A percentile compares a stretch with the other conserved stretches of the same genome.
Conservation (phyloP, 495 filamentous ascomycete species). For the Trichoderma reesei region DNA sequence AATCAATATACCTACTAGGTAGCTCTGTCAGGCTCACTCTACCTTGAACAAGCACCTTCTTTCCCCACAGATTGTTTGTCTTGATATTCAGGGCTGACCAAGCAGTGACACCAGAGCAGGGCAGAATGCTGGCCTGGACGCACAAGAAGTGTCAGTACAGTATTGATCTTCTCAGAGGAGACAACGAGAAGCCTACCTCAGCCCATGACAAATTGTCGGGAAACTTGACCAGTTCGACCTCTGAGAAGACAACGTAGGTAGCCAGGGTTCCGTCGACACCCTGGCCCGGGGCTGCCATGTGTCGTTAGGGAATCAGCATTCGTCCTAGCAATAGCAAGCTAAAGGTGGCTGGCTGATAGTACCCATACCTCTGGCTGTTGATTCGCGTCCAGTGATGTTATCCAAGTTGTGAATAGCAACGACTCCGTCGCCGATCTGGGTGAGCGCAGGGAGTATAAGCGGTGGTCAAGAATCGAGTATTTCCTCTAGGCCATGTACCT, state of each 20-base stretch:
- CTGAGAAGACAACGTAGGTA: conserved; percentile 27
- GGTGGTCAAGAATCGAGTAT: background rate
- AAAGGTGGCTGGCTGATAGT: background rate
- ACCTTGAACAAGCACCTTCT: conserved; percentile 35
- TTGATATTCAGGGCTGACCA: conserved; percentile 28
- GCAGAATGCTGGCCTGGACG: conserved; percentile 22
- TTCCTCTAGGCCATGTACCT: background rate
- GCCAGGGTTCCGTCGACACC: conserved; percentile 32
- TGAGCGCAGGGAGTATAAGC: background rate
- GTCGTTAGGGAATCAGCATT: conserved; percentile 12
- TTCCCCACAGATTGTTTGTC: conserved; percentile 19
- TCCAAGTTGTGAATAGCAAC: background rate
- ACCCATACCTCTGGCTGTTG: background rate
- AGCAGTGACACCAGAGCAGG: conserved; percentile 33
- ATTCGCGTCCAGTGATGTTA: background rate
- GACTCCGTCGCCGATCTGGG: background rate
- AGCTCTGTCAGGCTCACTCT: too few relatives aligned
- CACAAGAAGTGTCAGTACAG: background rate
- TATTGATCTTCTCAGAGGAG: background rate
- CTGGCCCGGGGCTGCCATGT: conserved; percentile 23
- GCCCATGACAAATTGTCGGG: conserved; percentile 25
- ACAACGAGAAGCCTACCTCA: background rate
- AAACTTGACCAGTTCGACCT: conserved; percentile 20
- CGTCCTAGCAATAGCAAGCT: too few relatives aligned
- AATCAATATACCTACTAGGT: background rate